Percentiles rank a stretch among this genome's conserved stretches.
Evolutionary conservation across 208 protist genomes (phyloP).

Genomic region (Trypanosoma congolense): DNA sequence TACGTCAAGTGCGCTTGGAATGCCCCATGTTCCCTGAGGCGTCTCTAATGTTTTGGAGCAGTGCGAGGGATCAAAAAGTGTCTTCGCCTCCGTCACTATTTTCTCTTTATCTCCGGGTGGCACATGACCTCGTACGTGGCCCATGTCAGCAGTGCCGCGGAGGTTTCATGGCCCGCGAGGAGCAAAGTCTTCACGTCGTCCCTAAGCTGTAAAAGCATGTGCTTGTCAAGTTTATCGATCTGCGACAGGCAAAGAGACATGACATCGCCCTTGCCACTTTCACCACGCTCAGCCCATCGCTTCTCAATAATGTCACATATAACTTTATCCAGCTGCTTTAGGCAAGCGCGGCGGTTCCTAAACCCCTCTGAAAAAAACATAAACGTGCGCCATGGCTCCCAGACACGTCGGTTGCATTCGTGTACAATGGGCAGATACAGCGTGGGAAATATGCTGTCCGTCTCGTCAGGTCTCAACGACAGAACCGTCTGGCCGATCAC

Average conservation of each 20-base stretch:
- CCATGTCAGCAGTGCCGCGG: constrained; percentile 84
- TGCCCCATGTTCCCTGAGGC: constrained; percentile 55
- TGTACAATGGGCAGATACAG: constrained; percentile 89
- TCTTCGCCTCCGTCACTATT: constrained; percentile 54
- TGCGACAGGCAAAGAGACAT: constrained; percentile 81
- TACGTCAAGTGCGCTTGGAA: constrained; percentile 56
- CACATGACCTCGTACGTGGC: constrained; percentile 85
- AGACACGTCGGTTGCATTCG: constrained; percentile 86
- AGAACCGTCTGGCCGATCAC: constrained; percentile 83
- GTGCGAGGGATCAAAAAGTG: constrained; percentile 65
- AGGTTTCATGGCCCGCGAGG: constrained; percentile 87
- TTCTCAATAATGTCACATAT: constrained; percentile 67
- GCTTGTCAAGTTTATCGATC: constrained; percentile 48
- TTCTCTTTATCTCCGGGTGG: constrained; percentile 49
- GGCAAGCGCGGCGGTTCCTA: constrained; percentile 56
- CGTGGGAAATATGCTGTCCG: constrained; percentile 80
- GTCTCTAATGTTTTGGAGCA: constrained; percentile 53
- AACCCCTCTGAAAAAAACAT: constrained; percentile 75
- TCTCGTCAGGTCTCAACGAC: constrained; percentile 76
- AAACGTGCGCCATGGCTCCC: constrained; percentile 83
- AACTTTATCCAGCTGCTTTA: constrained; percentile 68
- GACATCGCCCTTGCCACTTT: constrained; percentile 54
- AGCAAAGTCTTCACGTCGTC: constrained; percentile 90
- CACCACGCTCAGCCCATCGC: constrained; percentile 51
- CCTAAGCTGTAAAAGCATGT: constrained; percentile 59